A percentile compares a stretch with the other conserved stretches of the same genome.
Evolutionary conservation across 331 rosid genomes (phyloP).

Genomic region (Phaseolus coccineus): DNA sequence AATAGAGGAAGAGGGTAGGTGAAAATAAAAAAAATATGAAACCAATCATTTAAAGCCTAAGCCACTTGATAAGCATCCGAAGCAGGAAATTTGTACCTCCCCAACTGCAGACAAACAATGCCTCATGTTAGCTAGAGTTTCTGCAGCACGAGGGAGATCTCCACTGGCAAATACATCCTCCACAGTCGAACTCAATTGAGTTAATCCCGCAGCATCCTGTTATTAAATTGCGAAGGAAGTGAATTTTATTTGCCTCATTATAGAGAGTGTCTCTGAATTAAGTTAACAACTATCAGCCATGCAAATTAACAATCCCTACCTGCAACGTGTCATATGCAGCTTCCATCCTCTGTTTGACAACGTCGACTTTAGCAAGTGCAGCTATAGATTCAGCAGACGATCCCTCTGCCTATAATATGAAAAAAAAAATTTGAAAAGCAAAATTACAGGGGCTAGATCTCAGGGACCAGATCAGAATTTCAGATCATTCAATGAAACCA

Average conservation of each 20-base stretch:
- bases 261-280: conserved; percentile 9
- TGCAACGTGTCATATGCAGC: conserved; percentile 92
- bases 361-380: conserved; percentile 94
- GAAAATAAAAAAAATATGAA: neutral
- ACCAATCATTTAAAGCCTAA: conserved; percentile 13
- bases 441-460: conserved; percentile 9
- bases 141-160: conserved; percentile 97
- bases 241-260: conserved; percentile 21
- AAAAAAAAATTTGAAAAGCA: conserved; percentile 8
- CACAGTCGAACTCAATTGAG: conserved; percentile 92
- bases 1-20: neutral
- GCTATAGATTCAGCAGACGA: conserved; percentile 95
- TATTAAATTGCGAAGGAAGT: conserved; percentile 16
- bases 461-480: conserved; percentile 6
- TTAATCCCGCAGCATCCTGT: conserved; percentile 99
- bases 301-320: conserved; percentile 57
- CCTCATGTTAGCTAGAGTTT: conserved; percentile 95
- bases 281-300: neutral
- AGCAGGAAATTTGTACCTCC: conserved; percentile 62
- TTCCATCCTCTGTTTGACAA: conserved; percentile 99
- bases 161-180: conserved; percentile 99
- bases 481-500: neutral
- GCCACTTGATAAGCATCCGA: conserved; percentile 20
- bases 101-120: conserved; percentile 99
- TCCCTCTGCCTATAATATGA: conserved; percentile 84